Percentiles rank a stretch among this genome's conserved stretches.
Conservation (phyloP, 352 stramenopile species). For the Globisporangium yorkense region DNA sequence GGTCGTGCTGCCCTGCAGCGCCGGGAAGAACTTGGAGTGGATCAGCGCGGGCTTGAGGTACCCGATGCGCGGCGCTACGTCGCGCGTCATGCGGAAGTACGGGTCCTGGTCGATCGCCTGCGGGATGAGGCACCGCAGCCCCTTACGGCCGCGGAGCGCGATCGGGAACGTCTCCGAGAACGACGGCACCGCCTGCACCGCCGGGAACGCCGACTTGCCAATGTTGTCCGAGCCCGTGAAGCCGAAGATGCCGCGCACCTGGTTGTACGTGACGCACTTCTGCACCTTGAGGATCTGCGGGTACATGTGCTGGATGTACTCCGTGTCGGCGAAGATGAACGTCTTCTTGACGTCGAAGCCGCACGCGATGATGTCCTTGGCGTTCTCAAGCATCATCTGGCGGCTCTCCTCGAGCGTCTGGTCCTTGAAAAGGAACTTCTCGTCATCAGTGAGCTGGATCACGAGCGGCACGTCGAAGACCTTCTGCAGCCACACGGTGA, state of each 20-base stretch:
- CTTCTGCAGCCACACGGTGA: constrained; percentile 98
- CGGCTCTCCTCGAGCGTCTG: constrained; percentile 87
- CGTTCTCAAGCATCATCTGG: constrained; percentile 97
- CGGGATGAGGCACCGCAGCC: constrained; percentile 97
- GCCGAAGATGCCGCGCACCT: constrained; percentile 98
- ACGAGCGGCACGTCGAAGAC: constrained; percentile 99
- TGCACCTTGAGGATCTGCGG: constrained; percentile 99
- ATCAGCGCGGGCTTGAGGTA: constrained; percentile 97
- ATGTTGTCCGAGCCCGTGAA: constrained; percentile 98
- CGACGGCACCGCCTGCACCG: constrained; percentile 96
- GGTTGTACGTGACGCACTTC: constrained; percentile 97
- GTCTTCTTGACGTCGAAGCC: constrained; percentile 96
- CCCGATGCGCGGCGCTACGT: constrained; percentile 97
- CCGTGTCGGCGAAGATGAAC: constrained; percentile 99
- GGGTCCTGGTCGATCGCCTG: constrained; percentile 99
- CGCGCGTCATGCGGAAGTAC: constrained; percentile 98
- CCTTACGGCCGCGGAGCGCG: constrained; percentile 79
- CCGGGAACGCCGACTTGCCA: constrained; percentile 98
- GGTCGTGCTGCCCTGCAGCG: constrained; percentile 93
- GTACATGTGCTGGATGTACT: constrained; percentile 99
- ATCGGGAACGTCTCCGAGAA: constrained; percentile 97
- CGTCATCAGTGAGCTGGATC: constrained; percentile 99
- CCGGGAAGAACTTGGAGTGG: constrained; percentile 99
- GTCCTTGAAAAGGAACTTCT: constrained; percentile 99
- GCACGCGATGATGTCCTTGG: constrained; percentile 99